Conservation (phyloP, 129 eudicot genomes). For the Lactuca saligna region DNA sequence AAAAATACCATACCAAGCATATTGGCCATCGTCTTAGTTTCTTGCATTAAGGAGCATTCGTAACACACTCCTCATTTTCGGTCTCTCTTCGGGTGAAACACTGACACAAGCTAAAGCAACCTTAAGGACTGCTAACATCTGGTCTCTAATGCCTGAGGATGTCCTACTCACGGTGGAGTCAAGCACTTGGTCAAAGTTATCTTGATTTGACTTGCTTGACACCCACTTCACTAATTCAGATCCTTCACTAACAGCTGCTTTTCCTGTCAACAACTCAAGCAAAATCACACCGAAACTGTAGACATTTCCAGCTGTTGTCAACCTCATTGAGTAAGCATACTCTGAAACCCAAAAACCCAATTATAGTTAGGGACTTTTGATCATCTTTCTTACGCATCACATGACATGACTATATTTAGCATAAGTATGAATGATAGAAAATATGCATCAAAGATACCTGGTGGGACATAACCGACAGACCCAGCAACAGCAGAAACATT, state of each 20-base stretch:
- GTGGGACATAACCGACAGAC: slow-evolving; percentile 81
- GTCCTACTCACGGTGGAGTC: slow-evolving; percentile 52
- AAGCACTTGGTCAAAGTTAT: slow-evolving; percentile 56
- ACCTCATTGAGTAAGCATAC: slow-evolving; percentile 88
- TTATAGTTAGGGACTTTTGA: slow-evolving; percentile 8
- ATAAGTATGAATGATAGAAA: not conserved
- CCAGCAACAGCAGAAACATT: slow-evolving; percentile 77
- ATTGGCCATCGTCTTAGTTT: slow-evolving; percentile 15
- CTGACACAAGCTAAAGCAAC: slow-evolving; percentile 77
- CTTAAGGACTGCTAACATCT: slow-evolving; percentile 73
- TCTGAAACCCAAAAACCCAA: slow-evolving; percentile 48
- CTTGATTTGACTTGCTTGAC: slow-evolving; percentile 45
- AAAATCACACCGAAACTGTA: slow-evolving; percentile 85
- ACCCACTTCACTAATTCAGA: slow-evolving; percentile 83
- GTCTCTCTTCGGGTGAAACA: slow-evolving; percentile 71
- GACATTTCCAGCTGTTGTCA: slow-evolving; percentile 86
- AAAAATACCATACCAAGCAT: not conserved
- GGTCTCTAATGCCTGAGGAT: slow-evolving; percentile 56
- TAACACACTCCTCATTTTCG: slow-evolving; percentile 75
- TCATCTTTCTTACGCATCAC: not conserved
- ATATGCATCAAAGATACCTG: slow-evolving; percentile 50
- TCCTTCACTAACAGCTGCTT: slow-evolving; percentile 78
- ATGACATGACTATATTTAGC: not conserved
- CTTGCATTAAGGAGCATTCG: slow-evolving; percentile 77
- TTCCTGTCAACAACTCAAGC: slow-evolving; percentile 73